These are phyloP conservation scores for Glycine tomentella DNA, from an alignment of 306 rosid species.

Conservation along the genomic window DNA sequence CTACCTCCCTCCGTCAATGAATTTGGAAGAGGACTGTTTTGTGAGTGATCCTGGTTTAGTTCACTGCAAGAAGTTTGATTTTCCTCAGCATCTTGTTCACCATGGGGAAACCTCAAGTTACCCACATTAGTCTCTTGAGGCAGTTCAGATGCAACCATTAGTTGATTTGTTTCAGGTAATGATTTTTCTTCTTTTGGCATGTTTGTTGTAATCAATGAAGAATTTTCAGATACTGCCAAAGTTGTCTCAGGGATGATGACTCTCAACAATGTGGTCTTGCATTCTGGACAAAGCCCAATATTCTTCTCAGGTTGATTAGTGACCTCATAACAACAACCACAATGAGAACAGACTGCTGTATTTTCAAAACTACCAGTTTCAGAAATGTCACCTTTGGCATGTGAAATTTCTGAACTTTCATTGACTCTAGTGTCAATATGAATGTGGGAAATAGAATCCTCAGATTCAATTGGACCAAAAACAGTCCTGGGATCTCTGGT, in stretches of 20 bases:
- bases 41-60: constrained; percentile 48
- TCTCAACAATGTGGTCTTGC: constrained; percentile 55
- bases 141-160: constrained; percentile 47
- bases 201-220: constrained; percentile 41
- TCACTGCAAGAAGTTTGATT: constrained; percentile 51
- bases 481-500: constrained; percentile 47
- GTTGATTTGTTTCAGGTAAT: constrained; percentile 45
- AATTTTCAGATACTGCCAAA: constrained; percentile 46
- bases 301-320: constrained; percentile 51
- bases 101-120: constrained; percentile 49
- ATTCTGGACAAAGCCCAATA: constrained; percentile 65
- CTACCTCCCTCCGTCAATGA: constrained; percentile 48
- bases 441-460: constrained; percentile 46
- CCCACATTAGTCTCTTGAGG: constrained; percentile 47
- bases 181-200: constrained; percentile 51
- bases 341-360: constrained; percentile 59
- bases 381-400: constrained; percentile 49
- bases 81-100: constrained; percentile 49
- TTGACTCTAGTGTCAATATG: constrained; percentile 32
- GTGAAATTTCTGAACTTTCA: constrained; percentile 55
- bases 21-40: constrained; percentile 48
- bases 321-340: constrained; percentile 60
- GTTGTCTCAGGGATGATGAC: constrained; percentile 47
- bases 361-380: constrained; percentile 52
- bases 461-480: constrained; percentile 44